Evolutionary conservation across 441 rosid species (phyloP).

Genomic region (Eugenia klotzschiana): DNA sequence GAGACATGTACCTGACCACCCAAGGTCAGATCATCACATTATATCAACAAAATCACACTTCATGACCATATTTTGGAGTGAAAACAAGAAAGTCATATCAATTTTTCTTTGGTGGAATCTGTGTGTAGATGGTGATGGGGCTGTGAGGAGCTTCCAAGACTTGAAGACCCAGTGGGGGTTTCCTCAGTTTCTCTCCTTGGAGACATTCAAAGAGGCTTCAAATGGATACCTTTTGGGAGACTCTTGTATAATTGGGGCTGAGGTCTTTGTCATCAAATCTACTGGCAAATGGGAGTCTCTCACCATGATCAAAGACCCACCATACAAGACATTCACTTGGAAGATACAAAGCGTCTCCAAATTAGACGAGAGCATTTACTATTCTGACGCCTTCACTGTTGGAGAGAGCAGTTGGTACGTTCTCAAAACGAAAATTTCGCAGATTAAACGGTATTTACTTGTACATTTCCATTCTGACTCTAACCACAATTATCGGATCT

Average conservation of each 20-base stretch:
- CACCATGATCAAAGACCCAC: neutral
- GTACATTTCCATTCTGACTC: neutral
- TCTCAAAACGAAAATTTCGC: neutral
- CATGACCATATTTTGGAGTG: neutral
- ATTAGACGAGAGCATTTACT: neutral
- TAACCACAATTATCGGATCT: neutral
- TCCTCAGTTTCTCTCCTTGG: neutral
- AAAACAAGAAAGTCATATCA: neutral
- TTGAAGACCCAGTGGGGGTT: constrained; percentile 8
- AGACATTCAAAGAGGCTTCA: neutral
- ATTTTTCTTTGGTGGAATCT: neutral
- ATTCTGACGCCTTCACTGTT: too few relatives aligned
- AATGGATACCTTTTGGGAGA: constrained; percentile 21
- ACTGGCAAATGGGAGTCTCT: constrained; percentile 10
- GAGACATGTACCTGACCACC: constrained; percentile 10
- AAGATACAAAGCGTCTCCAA: neutral
- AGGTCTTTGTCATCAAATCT: constrained; percentile 10
- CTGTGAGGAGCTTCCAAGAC: neutral
- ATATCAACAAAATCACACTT: neutral
- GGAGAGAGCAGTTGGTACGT: neutral
- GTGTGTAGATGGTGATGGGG: neutral
- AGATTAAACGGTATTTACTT: neutral
- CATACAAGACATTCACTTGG: neutral
- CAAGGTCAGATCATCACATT: constrained; percentile 9
- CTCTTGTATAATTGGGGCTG: constrained; percentile 21